Conservation (phyloP, 805 yeast genomes). For the Myxozyma neglecta region DNA sequence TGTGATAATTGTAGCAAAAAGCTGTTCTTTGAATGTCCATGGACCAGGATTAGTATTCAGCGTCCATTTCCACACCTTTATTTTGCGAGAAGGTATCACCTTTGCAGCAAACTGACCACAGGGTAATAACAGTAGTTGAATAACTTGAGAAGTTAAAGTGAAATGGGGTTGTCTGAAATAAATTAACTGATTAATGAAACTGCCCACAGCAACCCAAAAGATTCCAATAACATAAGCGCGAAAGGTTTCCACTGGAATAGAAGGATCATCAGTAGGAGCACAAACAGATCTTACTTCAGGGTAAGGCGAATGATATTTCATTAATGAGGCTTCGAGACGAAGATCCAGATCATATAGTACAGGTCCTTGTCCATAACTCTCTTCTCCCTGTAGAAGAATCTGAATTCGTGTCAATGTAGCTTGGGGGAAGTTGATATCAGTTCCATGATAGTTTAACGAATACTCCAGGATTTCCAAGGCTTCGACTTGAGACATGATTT, state of each 20-base stretch:
- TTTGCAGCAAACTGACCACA: constrained; percentile 51
- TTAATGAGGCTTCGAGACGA: constrained; percentile 48
- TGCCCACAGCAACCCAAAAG: constrained; percentile 55
- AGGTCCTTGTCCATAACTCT: constrained; percentile 29
- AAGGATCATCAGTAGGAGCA: constrained; percentile 46
- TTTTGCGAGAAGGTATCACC: constrained; percentile 49
- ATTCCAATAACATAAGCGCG: constrained; percentile 56
- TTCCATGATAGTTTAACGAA: constrained; percentile 43
- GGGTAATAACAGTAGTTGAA: constrained; percentile 61
- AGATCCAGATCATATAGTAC: constrained; percentile 38
- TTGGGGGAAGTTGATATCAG: constrained; percentile 50
- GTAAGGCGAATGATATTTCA: constrained; percentile 51
- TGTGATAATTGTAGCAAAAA: constrained; percentile 53
- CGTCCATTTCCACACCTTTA: constrained; percentile 45
- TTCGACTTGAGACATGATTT: constrained; percentile 41
- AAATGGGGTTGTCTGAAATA: constrained; percentile 57
- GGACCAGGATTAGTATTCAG: constrained; percentile 59
- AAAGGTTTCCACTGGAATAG: constrained; percentile 50
- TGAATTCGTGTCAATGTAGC: constrained; percentile 42
- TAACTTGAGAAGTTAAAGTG: constrained; percentile 51
- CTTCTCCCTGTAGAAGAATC: constrained; percentile 37
- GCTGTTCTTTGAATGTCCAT: constrained; percentile 58
- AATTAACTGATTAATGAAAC: constrained; percentile 59
- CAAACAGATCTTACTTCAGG: constrained; percentile 52
- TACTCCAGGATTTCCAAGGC: constrained; percentile 43